These are phyloP conservation scores for Chaetoceros tenuissimus DNA, from an alignment of 108 stramenopile species.

Conservation along the genomic window DNA sequence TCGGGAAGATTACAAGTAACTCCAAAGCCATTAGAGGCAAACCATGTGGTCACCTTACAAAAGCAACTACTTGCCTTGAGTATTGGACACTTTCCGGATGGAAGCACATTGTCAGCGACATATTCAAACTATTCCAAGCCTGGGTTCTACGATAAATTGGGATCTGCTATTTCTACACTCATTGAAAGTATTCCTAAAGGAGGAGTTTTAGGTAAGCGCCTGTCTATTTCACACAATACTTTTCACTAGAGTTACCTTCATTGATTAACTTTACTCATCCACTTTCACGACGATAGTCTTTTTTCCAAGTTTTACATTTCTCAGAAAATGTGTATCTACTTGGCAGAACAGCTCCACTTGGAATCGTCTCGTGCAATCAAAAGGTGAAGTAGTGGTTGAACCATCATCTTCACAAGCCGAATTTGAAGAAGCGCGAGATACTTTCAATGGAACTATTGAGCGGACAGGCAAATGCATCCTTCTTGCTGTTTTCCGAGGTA, in stretches of 20 bases:
- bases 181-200: slow-evolving; percentile 48
- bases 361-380: slow-evolving; percentile 32
- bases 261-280: background rate
- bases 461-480: slow-evolving; percentile 54
- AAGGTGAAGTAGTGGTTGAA: slow-evolving; percentile 63
- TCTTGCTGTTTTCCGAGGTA: slow-evolving; percentile 82
- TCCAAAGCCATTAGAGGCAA: slow-evolving; percentile 66
- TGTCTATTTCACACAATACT: too few species aligned
- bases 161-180: slow-evolving; percentile 48
- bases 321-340: slow-evolving; percentile 41
- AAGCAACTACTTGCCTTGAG: slow-evolving; percentile 58
- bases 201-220: slow-evolving; percentile 30
- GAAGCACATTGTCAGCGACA: slow-evolving; percentile 38
- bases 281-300: slow-evolving; percentile 24
- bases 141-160: slow-evolving; percentile 49
- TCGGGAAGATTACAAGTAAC: slow-evolving; percentile 35
- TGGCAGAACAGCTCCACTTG: slow-evolving; percentile 46
- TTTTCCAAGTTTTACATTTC: slow-evolving; percentile 51
- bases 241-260: background rate
- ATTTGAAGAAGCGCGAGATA: slow-evolving; percentile 47
- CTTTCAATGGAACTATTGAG: slow-evolving; percentile 37
- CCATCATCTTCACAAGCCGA: slow-evolving; percentile 45
- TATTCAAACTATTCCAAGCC: slow-evolving; percentile 39
- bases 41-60: slow-evolving; percentile 58
- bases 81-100: slow-evolving; percentile 62